Percentiles rank a stretch among this genome's conserved stretches.
phyloP scores from a whole-genome alignment of 2,329 filamentous ascomycete genomes.

The Pseudogymnoascus verrucosus region DNA sequence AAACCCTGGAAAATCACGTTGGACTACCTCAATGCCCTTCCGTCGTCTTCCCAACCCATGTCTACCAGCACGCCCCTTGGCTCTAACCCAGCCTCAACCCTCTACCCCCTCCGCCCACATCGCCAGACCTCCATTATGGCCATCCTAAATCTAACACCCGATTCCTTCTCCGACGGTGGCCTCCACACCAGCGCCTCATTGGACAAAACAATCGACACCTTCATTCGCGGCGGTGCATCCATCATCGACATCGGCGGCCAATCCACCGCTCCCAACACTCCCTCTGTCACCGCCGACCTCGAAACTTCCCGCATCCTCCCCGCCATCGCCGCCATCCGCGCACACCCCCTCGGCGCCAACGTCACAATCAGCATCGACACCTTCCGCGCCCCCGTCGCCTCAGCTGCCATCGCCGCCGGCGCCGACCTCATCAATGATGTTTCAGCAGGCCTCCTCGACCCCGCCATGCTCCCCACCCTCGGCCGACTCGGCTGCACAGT shows the following conservation, averaged over 20 bases:
- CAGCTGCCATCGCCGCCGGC: constrained; percentile 65
- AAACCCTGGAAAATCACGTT: constrained; percentile 53
- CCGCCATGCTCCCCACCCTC: constrained; percentile 72
- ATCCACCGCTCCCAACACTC: constrained; percentile 73
- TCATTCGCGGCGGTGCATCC: constrained; percentile 63
- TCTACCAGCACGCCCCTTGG: constrained; percentile 53
- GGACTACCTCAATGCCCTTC: constrained; percentile 54
- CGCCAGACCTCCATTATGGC: constrained; percentile 74
- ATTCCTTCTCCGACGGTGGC: constrained; percentile 94
- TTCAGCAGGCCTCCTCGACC: constrained; percentile 71
- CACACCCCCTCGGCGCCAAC: constrained; percentile 50
- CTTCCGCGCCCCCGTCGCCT: constrained; percentile 77
- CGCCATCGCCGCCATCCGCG: constrained; percentile 65
- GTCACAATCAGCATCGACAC: constrained; percentile 86
- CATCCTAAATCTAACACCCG: constrained; percentile 88
- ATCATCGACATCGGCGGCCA: constrained; percentile 92
- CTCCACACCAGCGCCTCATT: constrained; percentile 49
- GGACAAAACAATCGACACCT: constrained; percentile 47
- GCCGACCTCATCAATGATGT: constrained; percentile 95
- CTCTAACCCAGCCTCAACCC: constrained; percentile 32
- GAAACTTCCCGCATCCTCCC: constrained; percentile 74
- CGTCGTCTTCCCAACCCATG: constrained; percentile 39
- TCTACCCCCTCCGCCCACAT: constrained; percentile 50
- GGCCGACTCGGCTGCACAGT: constrained; percentile 72
- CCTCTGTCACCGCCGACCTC: constrained; percentile 60